Evolutionary conservation across 495 filamentous ascomycete genomes (phyloP).

Genomic region (Neurospora sp.): DNA sequence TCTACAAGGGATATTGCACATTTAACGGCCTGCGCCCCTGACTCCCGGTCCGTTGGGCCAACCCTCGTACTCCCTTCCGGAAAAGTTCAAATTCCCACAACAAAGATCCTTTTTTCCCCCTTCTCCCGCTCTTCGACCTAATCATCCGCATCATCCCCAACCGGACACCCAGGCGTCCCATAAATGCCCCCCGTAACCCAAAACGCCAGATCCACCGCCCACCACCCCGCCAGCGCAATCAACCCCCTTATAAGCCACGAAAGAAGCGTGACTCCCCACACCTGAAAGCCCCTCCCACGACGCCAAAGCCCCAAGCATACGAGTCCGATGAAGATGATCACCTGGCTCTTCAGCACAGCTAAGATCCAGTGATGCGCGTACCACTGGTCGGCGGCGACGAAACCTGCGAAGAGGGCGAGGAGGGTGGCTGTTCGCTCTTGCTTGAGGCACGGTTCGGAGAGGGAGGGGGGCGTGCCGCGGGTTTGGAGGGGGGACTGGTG

Average conservation of each 20-base stretch:
- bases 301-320: background rate
- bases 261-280: background rate
- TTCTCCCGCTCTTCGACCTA: background rate
- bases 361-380: background rate
- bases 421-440: background rate
- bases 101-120: background rate
- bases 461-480: background rate
- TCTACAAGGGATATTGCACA: background rate
- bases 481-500: too few species aligned
- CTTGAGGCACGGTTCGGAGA: background rate
- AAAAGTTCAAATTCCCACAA: background rate
- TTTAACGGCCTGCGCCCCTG: background rate
- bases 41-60: background rate
- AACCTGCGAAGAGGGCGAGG: background rate
- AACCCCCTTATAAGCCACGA: background rate
- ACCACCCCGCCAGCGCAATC: background rate
- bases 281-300: background rate
- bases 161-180: background rate
- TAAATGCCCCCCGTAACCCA: background rate
- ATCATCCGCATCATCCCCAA: too few species aligned
- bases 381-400: background rate
- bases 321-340: background rate
- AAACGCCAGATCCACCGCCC: background rate
- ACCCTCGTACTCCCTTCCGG: background rate
- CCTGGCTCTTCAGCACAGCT: background rate